Evolutionary conservation across 139 green algal species (phyloP).

Genomic region (Tetraselmis chui): DNA sequence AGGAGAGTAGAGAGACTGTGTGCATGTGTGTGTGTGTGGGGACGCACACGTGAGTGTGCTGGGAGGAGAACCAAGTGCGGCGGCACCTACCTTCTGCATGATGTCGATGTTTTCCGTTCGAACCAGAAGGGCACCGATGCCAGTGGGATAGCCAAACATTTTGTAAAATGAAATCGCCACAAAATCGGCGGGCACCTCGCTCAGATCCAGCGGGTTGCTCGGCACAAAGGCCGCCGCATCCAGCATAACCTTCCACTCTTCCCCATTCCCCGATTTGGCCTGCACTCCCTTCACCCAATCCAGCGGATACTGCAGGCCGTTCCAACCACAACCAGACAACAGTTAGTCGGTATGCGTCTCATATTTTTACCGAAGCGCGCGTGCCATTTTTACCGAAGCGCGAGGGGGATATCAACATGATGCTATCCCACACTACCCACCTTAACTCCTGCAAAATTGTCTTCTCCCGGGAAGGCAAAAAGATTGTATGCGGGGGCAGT

Average conservation of each 20-base stretch:
- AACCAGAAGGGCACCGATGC: constrained; percentile 39
- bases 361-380: no score
- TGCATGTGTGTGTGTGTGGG: no score
- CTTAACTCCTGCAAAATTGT: constrained; percentile 55
- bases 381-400: no score
- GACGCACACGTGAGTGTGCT: neutral
- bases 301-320: constrained; percentile 51
- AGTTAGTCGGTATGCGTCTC: no score
- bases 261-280: constrained; percentile 25
- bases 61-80: constrained; percentile 1
- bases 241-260: constrained; percentile 48
- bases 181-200: constrained; percentile 48
- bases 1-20: no score
- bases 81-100: constrained; percentile 35
- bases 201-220: constrained; percentile 61
- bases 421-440: no score
- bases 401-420: no score
- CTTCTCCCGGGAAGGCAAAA: constrained; percentile 64
- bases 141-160: constrained; percentile 71
- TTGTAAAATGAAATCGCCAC: constrained; percentile 69
- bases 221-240: constrained; percentile 64
- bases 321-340: no score
- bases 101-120: constrained; percentile 36
- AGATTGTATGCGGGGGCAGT: constrained; percentile 31
- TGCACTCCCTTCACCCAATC: constrained; percentile 48